Conservation (phyloP, 2,329 filamentous ascomycete species). For the Calonectria henricotiae region DNA sequence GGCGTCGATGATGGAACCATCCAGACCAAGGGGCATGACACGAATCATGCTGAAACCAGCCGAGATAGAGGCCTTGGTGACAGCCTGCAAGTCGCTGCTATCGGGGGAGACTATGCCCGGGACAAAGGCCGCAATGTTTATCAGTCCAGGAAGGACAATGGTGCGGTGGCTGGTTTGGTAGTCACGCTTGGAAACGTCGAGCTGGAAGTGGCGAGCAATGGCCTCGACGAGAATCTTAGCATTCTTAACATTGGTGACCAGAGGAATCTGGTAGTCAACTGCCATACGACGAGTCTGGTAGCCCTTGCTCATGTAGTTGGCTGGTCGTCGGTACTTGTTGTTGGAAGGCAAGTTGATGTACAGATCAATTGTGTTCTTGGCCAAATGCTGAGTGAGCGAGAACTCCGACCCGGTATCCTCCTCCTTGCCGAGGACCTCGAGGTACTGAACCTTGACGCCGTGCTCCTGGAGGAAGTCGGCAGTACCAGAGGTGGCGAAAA, state of each 20-base stretch:
- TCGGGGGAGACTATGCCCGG: conserved; percentile 78
- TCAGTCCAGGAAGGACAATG: conserved; percentile 80
- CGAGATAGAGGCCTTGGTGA: conserved; percentile 82
- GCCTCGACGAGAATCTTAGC: conserved; percentile 98
- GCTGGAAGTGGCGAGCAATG: conserved; percentile 88
- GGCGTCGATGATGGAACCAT: conserved; percentile 81
- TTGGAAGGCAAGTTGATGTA: conserved; percentile 99
- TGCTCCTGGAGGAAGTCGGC: conserved; percentile 97
- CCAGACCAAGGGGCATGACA: conserved; percentile 82
- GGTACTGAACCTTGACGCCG: conserved; percentile 91
- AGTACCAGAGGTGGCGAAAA: conserved; percentile 96
- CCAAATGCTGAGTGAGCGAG: conserved; percentile 95
- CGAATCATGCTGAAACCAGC: conserved; percentile 87
- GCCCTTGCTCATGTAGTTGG: conserved; percentile 98
- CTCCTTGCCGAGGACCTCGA: conserved; percentile 87
- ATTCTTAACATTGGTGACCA: conserved; percentile 99
- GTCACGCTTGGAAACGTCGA: conserved; percentile 88
- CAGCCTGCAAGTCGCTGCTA: conserved; percentile 78
- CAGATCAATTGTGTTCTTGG: conserved; percentile 97
- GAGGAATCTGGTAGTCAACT: conserved; percentile 95
- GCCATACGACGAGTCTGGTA: conserved; percentile 98
- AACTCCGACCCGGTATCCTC: conserved; percentile 95
- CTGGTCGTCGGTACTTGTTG: conserved; percentile 96
- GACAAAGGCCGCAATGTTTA: conserved; percentile 87
- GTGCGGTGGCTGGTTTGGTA: conserved; percentile 92